These are phyloP conservation scores for Ephemerocybe angulata DNA, from an alignment of 768 basidiomycete species.

Conservation along the genomic window DNA sequence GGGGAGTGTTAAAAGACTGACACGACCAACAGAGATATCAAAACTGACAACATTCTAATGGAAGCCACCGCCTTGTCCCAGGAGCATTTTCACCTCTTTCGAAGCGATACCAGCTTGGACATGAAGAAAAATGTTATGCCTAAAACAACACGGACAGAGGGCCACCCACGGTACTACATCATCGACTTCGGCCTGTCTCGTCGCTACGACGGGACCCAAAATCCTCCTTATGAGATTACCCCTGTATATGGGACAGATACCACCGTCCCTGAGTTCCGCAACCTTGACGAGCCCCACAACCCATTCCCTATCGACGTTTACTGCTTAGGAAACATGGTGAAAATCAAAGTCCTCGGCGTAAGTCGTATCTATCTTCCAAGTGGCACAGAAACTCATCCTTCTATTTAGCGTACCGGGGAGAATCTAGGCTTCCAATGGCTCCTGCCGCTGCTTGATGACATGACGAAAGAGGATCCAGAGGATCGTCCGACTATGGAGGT, in stretches of 20 bases:
- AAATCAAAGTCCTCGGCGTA: background rate
- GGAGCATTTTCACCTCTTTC: conserved; percentile 6
- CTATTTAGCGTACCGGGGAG: no score
- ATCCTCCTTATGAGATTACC: background rate
- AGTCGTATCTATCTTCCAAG: no score
- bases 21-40: background rate
- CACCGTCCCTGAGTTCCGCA: background rate
- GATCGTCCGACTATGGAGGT: no score
- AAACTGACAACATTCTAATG: conserved; percentile 11
- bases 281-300: background rate
- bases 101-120: background rate
- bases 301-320: conserved; percentile 8
- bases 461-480: no score
- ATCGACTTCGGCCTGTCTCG: conserved; percentile 13
- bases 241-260: background rate
- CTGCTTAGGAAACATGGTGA: conserved; percentile 2
- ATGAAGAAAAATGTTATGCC: background rate
- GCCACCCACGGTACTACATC: conserved; percentile 13
- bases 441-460: no score
- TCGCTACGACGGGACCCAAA: conserved; percentile 6
- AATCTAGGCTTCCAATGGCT: no score
- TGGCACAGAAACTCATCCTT: no score
- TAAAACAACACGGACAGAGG: conserved; percentile 10
- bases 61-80: background rate
- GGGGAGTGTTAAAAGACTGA: background rate